Base-by-base conservation (phyloP, 2,329 filamentous ascomycete species). In the Xylaria sp. region DNA sequence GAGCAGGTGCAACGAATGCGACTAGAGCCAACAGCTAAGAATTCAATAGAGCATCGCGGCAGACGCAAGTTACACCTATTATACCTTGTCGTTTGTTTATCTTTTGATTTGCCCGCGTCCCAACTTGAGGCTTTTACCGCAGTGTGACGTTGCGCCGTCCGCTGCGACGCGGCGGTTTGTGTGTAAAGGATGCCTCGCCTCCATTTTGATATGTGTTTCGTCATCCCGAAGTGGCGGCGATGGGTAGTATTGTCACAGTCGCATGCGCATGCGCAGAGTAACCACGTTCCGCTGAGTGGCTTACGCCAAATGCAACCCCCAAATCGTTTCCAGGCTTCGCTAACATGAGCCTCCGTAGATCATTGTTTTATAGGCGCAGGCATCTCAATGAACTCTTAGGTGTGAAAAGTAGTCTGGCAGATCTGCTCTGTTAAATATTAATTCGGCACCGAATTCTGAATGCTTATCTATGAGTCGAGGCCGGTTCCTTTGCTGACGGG, bases 211-310 rank as follows among this genome's bases (percentile, higher is more conserved):
- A 2, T 37, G 8, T 41, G 39, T 12, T 41, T 13, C 4, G 39
- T 41, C 39, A 13, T 41, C 15, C 39, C 12, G 13, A 18, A 18
- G 12, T 41, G 39, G 34, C 34, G 39, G 34, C 34, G 6, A 23
- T 56, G 8, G 23, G 54, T 20, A 18, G n/a, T 15, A 56, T 20
- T 39, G 31, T 39, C n/a, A 23, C n/a, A 12, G 20, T 39, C 20
- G 23, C 34, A 23, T 56, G 31, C n/a, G 54, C 54, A 23, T 56
- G 31, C 54, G 54, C 54, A n/a, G 9, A 39, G 34, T 39, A 15
- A 41, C 34, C 10, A 31, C 34, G 34, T 56, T 41, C 3, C n/a
- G 34, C 1, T 23, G 54, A 20, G 18, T 39, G n/a, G 34, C 18
- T 37, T 37, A 10, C 34, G 18, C 54, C 18, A 39, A 39, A 15